Evolutionary conservation across 805 yeast species (phyloP).

Genomic region (Brettanomyces sp.): DNA sequence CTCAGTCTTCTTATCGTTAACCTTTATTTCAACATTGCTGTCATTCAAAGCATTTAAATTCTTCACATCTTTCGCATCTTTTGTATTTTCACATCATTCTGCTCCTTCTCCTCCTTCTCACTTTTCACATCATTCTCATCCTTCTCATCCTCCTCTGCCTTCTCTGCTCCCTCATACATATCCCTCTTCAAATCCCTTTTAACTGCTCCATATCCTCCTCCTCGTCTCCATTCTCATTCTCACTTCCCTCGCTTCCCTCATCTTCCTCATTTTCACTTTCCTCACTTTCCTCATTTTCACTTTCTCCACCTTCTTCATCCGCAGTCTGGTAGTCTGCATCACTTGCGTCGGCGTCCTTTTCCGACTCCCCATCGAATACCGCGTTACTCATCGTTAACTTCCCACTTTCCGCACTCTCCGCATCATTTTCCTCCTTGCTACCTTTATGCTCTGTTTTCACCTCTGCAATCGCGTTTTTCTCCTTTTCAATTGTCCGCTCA

Average conservation of each 20-base stretch:
- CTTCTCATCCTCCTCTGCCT: slow-evolving; percentile 18
- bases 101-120: slow-evolving; percentile 16
- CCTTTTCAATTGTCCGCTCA: too few relatives aligned
- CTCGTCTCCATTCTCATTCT: slow-evolving; percentile 21
- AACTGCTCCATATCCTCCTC: slow-evolving; percentile 1
- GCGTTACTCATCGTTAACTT: too few relatives aligned
- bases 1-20: slow-evolving; percentile 1
- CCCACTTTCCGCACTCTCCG: too few relatives aligned
- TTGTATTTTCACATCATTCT: slow-evolving; percentile 9
- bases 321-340: too few relatives aligned
- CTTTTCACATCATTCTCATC: neutral
- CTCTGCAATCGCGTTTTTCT: too few relatives aligned
- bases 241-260: slow-evolving; percentile 3
- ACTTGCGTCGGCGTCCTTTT: too few relatives aligned
- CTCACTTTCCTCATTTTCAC: neutral
- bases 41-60: too few relatives aligned
- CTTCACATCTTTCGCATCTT: too few relatives aligned
- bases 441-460: too few relatives aligned
- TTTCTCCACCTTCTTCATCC: neutral
- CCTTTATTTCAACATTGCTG: too few relatives aligned
- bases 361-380: too few relatives aligned
- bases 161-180: slow-evolving; percentile 20
- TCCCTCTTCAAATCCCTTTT: slow-evolving; percentile 2
- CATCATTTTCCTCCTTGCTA: too few relatives aligned
- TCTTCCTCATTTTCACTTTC: neutral